These are phyloP conservation scores for Skeletonema costatum DNA, from an alignment of 108 stramenopile species.

Conservation along the genomic window DNA sequence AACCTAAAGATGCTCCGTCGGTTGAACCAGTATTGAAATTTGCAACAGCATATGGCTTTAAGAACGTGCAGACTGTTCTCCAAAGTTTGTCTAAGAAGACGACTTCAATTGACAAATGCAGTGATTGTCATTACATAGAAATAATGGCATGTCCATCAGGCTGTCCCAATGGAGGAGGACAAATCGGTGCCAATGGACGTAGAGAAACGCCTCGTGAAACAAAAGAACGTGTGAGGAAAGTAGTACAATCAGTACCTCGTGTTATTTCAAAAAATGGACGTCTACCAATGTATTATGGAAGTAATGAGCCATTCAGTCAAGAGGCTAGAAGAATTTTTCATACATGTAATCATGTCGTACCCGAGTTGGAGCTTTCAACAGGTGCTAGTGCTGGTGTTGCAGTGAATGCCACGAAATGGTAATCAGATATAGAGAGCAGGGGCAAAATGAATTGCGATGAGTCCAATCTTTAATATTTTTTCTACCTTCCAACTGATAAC, in stretches of 20 bases:
- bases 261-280: constrained; percentile 9
- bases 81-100: constrained; percentile 46
- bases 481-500: no score
- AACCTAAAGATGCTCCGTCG: neutral
- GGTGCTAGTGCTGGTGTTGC: constrained; percentile 83
- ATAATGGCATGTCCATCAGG: constrained; percentile 98
- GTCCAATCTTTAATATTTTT: no score
- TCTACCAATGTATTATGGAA: neutral
- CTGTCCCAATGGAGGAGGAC: constrained; percentile 97
- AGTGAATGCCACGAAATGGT: constrained; percentile 82
- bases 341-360: constrained; percentile 80
- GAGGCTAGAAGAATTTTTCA: constrained; percentile 46
- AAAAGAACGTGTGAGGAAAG: constrained; percentile 58
- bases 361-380: constrained; percentile 77
- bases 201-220: constrained; percentile 87
- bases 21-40: constrained; percentile 71
- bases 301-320: constrained; percentile 12
- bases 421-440: constrained; percentile 5
- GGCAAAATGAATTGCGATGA: no score
- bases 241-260: constrained; percentile 27
- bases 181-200: constrained; percentile 42
- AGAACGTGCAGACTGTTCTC: constrained; percentile 92
- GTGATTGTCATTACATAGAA: constrained; percentile 87
- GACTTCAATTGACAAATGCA: neutral
- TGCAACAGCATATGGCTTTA: constrained; percentile 96